A percentile compares a stretch with the other conserved stretches of the same genome.
These are phyloP conservation scores for Lipomyces yarrowii DNA, from an alignment of 1,139 yeast genomes.

Conservation along the genomic window DNA sequence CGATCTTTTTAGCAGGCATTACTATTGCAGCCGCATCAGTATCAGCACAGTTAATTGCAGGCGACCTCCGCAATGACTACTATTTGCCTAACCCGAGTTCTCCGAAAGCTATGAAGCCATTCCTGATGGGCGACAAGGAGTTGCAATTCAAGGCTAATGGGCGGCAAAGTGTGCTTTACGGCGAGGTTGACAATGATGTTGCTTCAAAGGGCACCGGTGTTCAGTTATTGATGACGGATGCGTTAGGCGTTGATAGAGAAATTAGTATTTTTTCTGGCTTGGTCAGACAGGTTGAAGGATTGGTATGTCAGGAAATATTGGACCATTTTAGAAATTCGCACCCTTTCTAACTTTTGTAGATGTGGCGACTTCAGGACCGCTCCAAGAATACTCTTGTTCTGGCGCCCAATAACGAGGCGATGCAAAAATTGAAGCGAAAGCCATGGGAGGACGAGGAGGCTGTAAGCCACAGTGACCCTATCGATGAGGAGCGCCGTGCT, in stretches of 20 bases:
- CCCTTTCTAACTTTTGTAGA: constrained; percentile 7
- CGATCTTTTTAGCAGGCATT: constrained; percentile 4
- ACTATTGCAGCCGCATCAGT: constrained; percentile 7
- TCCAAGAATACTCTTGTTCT: constrained; percentile 39
- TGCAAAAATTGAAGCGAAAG: constrained; percentile 38
- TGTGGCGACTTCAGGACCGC: constrained; percentile 38
- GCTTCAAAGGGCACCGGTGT: constrained; percentile 42
- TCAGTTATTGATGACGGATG: constrained; percentile 41
- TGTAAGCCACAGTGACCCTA: constrained; percentile 25
- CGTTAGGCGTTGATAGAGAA: constrained; percentile 41
- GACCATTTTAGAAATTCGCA: neutral
- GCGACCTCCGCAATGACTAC: constrained; percentile 13
- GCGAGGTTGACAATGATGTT: constrained; percentile 26
- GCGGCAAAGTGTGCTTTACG: constrained; percentile 40
- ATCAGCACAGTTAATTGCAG: constrained; percentile 28
- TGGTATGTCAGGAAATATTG: constrained; percentile 26
- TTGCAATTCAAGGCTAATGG: constrained; percentile 16
- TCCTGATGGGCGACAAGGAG: constrained; percentile 14
- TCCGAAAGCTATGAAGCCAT: constrained; percentile 23
- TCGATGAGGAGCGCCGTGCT: constrained; percentile 38
- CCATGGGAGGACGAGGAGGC: constrained; percentile 45
- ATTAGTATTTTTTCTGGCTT: constrained; percentile 42
- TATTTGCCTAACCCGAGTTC: constrained; percentile 23
- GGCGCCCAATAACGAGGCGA: constrained; percentile 44
- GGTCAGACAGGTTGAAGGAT: constrained; percentile 38